These are phyloP conservation scores for Botrytis fabae DNA, from an alignment of 2,329 filamentous ascomycete species.

Conservation along the genomic window DNA sequence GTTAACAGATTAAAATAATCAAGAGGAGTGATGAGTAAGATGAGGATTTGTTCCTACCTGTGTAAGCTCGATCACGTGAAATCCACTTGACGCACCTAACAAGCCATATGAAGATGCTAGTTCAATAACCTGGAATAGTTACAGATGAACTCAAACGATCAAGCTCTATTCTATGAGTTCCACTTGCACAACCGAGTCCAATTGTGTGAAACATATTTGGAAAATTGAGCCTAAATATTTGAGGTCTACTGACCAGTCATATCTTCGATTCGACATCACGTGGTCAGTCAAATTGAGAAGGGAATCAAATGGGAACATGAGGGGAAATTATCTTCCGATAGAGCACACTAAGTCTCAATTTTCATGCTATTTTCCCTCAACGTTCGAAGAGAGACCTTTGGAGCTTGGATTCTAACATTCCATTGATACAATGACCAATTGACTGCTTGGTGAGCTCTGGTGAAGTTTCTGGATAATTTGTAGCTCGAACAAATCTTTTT, in stretches of 20 bases:
- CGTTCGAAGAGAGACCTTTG: neutral
- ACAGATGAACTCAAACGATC: neutral
- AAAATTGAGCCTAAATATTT: neutral
- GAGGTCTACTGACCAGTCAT: neutral
- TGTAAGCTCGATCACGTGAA: neutral
- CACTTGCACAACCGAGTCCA: rapidly evolving
- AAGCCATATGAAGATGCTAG: neutral
- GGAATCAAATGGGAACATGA: neutral
- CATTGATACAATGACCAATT: neutral
- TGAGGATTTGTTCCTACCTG: neutral
- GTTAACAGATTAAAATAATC: neutral
- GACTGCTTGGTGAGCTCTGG: neutral
- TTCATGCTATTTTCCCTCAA: neutral
- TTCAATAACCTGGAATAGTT: neutral
- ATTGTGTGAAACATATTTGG: neutral
- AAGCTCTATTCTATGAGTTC: neutral
- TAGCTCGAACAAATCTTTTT: neutral
- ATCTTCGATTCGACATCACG: neutral
- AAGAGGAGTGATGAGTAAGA: neutral
- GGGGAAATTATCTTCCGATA: neutral
- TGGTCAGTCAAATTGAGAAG: neutral
- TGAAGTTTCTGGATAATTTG: neutral
- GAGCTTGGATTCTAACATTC: neutral
- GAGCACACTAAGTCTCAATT: rapidly evolving
- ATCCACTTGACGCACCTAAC: neutral